A percentile compares a stretch with the other conserved stretches of the same genome.
phyloP scores from a whole-genome alignment of 805 yeast genomes.

The Teunomyces pallodes region DNA sequence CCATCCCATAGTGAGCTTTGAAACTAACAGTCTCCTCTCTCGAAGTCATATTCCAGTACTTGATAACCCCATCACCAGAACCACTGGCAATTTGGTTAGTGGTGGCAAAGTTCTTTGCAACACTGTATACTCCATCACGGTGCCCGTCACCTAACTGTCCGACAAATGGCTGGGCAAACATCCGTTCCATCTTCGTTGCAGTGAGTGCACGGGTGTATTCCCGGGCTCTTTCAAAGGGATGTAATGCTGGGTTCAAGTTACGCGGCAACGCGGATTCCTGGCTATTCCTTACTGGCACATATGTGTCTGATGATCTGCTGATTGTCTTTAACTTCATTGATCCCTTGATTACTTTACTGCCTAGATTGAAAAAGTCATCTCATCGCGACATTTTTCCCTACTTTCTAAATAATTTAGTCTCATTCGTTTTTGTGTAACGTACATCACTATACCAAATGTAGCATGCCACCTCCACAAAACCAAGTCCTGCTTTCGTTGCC shows the following conservation, averaged over 20 bases:
- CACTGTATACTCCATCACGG: conserved; percentile 85
- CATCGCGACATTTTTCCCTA: conserved; percentile 1
- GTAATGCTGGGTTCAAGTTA: conserved; percentile 88
- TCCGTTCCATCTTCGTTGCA: conserved; percentile 91
- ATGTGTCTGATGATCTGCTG: conserved; percentile 84
- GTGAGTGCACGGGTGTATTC: conserved; percentile 93
- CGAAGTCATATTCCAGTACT: conserved; percentile 88
- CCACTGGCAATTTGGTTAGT: conserved; percentile 84
- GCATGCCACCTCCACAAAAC: conserved; percentile 1
- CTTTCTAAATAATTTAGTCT: neutral
- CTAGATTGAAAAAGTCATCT: neutral
- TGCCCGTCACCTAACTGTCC: conserved; percentile 96
- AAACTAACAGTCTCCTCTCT: conserved; percentile 73
- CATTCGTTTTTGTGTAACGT: neutral
- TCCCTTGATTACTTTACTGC: neutral
- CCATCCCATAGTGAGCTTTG: conserved; percentile 88
- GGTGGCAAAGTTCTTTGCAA: conserved; percentile 73
- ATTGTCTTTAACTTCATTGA: conserved; percentile 82
- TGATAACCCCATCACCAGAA: conserved; percentile 91
- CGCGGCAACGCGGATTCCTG: conserved; percentile 87
- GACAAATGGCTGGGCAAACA: conserved; percentile 96
- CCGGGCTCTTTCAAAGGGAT: conserved; percentile 95
- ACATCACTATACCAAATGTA: conserved; percentile 2
- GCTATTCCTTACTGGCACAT: conserved; percentile 87
- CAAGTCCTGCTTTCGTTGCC: conserved; percentile 5